A percentile compares a stretch with the other conserved stretches of the same genome.
phyloP scores from a whole-genome alignment of 306 rosid genomes.

The Begonia masoniana region DNA sequence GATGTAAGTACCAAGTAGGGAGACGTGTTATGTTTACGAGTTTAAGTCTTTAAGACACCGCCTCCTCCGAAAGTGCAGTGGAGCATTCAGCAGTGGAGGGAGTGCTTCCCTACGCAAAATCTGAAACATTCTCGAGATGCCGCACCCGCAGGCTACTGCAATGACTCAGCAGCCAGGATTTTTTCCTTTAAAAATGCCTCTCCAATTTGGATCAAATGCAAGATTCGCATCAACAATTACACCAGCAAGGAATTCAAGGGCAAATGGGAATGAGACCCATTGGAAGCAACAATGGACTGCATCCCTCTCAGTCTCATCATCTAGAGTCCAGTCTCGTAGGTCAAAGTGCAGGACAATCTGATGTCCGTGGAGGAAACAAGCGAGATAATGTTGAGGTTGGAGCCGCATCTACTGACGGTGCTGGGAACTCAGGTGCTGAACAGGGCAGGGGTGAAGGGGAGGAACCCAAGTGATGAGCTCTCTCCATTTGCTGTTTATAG shows the following conservation, averaged over 20 bases:
- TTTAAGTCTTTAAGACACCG: no score
- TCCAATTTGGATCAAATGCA: slow-evolving; percentile 83
- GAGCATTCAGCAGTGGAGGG: no score
- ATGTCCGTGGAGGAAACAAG: slow-evolving; percentile 46
- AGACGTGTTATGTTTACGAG: no score
- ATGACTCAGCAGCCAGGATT: slow-evolving; percentile 91
- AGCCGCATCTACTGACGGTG: no score
- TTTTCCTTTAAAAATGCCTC: slow-evolving; percentile 62
- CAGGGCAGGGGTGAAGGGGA: slow-evolving; percentile 62
- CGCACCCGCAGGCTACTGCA: slow-evolving; percentile 93
- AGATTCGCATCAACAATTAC: slow-evolving; percentile 69
- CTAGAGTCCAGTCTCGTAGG: slow-evolving; percentile 14
- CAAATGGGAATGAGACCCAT: slow-evolving; percentile 79
- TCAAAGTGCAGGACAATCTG: slow-evolving; percentile 4
- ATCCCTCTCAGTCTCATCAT: slow-evolving; percentile 36
- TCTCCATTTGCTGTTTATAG: slow-evolving; percentile 47
- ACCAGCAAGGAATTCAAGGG: slow-evolving; percentile 72
- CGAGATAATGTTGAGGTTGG: slow-evolving; percentile 41
- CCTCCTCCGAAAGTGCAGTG: no score
- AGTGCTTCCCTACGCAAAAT: no score
- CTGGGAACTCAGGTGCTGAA: slow-evolving; percentile 18
- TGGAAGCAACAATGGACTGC: slow-evolving; percentile 73
- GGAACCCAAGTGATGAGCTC: slow-evolving; percentile 40
- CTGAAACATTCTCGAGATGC: slow-evolving; percentile 14
- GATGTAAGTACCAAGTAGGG: no score